Evolutionary conservation across 441 rosid genomes (phyloP).

Genomic region (Erysimum pusillum): DNA sequence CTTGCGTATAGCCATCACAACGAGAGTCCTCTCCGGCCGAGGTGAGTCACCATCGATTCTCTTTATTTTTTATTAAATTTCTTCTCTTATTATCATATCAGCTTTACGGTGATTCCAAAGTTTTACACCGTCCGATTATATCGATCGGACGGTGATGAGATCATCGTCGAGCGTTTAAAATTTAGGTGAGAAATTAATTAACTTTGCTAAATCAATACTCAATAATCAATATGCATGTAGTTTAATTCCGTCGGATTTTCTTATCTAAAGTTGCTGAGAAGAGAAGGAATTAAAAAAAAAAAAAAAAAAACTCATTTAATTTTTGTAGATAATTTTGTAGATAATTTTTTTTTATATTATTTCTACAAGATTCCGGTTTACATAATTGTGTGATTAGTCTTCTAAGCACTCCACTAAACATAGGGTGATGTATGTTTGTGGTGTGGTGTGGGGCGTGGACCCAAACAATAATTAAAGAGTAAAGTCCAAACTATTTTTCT

Average conservation of each 20-base stretch:
- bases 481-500: too few species aligned
- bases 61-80: background rate
- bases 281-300: background rate
- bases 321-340: background rate
- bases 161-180: slow-evolving; percentile 11
- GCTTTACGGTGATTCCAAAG: slow-evolving; percentile 2
- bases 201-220: background rate
- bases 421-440: slow-evolving; percentile 32
- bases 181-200: background rate
- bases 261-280: slow-evolving; percentile 1
- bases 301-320: background rate
- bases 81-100: background rate
- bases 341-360: background rate
- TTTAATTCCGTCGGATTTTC: slow-evolving; percentile 9
- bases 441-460: slow-evolving; percentile 32
- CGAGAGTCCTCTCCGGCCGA: slow-evolving; percentile 73
- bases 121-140: slow-evolving; percentile 8
- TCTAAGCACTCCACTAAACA: slow-evolving; percentile 26
- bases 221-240: background rate
- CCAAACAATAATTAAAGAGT: slow-evolving; percentile 30
- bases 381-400: background rate
- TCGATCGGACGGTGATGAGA: slow-evolving; percentile 40
- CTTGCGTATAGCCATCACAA: slow-evolving; percentile 79
- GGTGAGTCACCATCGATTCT: slow-evolving; percentile 55
- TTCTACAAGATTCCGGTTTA: slow-evolving; percentile 32